These are phyloP conservation scores for Pleurotus pulmonarius DNA, from an alignment of 768 basidiomycete species.

Conservation along the genomic window DNA sequence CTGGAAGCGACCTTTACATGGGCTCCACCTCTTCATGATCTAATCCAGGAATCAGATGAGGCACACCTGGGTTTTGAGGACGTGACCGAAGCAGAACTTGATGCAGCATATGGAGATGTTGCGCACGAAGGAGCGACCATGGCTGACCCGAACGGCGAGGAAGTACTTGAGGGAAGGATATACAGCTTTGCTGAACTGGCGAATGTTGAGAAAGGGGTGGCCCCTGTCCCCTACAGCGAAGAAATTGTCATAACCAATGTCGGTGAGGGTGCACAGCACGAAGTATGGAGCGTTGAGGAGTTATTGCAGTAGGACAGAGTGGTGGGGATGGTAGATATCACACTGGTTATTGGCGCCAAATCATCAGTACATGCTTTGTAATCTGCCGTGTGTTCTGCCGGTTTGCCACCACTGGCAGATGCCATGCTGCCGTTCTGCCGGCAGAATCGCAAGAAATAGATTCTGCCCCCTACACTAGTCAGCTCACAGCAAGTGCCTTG, in stretches of 20 bases:
- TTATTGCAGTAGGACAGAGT: background rate
- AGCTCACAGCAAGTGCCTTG: too few species aligned
- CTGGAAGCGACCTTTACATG: too few species aligned
- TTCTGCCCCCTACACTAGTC: background rate
- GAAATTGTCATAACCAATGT: background rate
- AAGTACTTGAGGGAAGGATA: background rate
- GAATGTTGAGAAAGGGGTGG: background rate
- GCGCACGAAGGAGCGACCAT: background rate
- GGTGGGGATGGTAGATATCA: background rate
- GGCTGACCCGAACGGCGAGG: background rate
- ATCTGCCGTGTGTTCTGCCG: background rate
- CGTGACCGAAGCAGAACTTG: background rate
- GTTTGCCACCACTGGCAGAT: background rate
- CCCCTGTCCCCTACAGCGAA: background rate
- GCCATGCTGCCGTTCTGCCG: background rate
- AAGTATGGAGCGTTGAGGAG: background rate
- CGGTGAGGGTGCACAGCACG: background rate
- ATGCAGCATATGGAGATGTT: background rate
- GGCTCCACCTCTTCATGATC: background rate
- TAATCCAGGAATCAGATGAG: background rate
- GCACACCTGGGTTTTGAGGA: background rate
- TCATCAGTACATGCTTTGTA: background rate
- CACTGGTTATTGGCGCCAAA: too few species aligned
- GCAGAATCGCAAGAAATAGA: background rate
- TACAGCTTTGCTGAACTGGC: background rate